Base-by-base conservation (phyloP, 352 stramenopile species). In the Peronosclerospora sorghi region DNA sequence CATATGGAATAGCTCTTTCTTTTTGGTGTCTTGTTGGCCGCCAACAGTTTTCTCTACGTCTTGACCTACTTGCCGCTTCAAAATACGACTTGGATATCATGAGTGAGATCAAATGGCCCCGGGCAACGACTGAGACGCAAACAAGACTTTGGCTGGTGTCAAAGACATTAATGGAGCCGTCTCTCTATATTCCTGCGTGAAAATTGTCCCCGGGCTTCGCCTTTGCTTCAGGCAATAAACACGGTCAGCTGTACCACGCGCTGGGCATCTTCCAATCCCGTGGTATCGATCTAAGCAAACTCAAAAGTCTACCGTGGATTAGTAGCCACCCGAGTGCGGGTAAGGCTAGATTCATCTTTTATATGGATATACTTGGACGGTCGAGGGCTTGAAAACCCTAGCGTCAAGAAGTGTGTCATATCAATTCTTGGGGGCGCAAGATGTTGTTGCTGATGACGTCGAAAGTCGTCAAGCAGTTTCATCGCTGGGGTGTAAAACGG, bases 41-140 rank as follows among this genome's bases (percentile, higher is more conserved):
- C 97, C 15, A 95, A 99, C 68, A 96, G 86, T 35, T 98, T 99
- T 53, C 63, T 99, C 4, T 98, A 98, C 72, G 77, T 97, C 27
- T 88, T 98, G 44, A 97, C 95, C 39, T 97, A 98, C 59, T 66
- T 98, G 21, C 95, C 95, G 8, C 56, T 99, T n/a, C n/a, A n/a
- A 77, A 78, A 58, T 79, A 78, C 54, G 66, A 60, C 0, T 52
- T 89, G 27, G 63, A 82, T 48, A 66, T 89, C 20, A 60, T 89
- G 14, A 62, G 66, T 34, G 78, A 91, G 51, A 82, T 76, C 51
- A 67, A 83, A 42, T 45, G 73, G 12, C 56, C 30, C 5, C n/a
- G 48, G 41, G 36, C 40, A 21, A 1, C 36, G 9, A 45, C 67
- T 19, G 79, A 65, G 41, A 37, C 38, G 1, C 59, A 60, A 61